phyloP scores from a whole-genome alignment of 208 protist species.

The Trypanosoma conorhini region DNA sequence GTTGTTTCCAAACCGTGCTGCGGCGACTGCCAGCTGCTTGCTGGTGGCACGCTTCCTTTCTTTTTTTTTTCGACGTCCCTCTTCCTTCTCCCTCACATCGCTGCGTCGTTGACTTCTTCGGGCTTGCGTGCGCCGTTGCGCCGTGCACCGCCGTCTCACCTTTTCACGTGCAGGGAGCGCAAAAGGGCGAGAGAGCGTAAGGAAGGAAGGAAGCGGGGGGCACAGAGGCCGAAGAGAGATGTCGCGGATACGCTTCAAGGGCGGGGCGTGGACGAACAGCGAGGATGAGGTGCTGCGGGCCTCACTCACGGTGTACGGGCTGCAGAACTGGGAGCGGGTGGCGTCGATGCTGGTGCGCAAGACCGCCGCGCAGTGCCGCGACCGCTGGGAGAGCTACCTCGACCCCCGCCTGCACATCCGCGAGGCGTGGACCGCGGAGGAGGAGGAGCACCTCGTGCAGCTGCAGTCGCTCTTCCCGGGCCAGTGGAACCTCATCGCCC shows the following conservation, averaged over 20 bases:
- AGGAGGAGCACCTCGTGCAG: constrained; percentile 99
- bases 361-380: constrained; percentile 99
- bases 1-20: not conserved
- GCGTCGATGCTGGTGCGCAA: constrained; percentile 98
- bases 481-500: constrained; percentile 99
- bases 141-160: not conserved
- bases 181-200: constrained; percentile 5
- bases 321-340: constrained; percentile 99
- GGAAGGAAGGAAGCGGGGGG: constrained; percentile 9
- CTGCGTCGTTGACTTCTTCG: not conserved
- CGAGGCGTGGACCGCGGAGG: constrained; percentile 98
- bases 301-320: constrained; percentile 99
- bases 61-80: too few species aligned
- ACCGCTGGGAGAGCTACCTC: constrained; percentile 99
- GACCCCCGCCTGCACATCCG: constrained; percentile 99
- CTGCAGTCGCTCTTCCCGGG: constrained; percentile 98
- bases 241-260: constrained; percentile 95
- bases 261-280: constrained; percentile 99
- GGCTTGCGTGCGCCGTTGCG: not conserved
- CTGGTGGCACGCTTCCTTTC: too few species aligned
- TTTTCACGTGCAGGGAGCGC: constrained; percentile 5
- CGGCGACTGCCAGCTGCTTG: too few species aligned
- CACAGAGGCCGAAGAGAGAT: constrained; percentile 24
- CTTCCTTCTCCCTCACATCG: too few species aligned
- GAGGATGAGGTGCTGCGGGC: constrained; percentile 99